phyloP scores from a whole-genome alignment of 164 flowering plant species.

The Brasenia schreberi region DNA sequence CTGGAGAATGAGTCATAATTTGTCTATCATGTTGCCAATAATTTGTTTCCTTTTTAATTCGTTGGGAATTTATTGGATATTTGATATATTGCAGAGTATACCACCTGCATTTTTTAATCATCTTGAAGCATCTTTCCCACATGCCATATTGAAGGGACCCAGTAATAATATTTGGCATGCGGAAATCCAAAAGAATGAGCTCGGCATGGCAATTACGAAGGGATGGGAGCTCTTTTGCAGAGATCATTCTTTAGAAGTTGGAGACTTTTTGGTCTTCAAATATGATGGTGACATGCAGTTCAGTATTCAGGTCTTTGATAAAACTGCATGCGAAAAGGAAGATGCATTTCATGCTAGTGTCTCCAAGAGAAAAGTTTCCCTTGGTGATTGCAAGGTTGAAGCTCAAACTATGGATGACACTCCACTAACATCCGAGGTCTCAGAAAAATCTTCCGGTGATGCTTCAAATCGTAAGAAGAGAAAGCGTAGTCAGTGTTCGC shows the following conservation, averaged over 20 bases:
- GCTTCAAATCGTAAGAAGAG: not conserved
- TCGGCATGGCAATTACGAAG: constrained; percentile 12
- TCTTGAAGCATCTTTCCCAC: constrained; percentile 8
- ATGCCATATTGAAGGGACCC: constrained; percentile 10
- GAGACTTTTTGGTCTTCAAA: constrained; percentile 21
- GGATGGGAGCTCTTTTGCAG: constrained; percentile 23
- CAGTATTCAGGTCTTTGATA: constrained; percentile 14
- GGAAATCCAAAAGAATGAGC: constrained; percentile 6
- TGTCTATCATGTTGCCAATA: too few species aligned
- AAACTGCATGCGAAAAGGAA: constrained; percentile 12
- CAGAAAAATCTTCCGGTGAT: not conserved
- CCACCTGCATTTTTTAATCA: constrained; percentile 18
- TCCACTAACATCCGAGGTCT: not conserved
- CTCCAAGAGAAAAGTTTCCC: not conserved
- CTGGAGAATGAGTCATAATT: too few species aligned
- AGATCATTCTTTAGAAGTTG: constrained; percentile 11
- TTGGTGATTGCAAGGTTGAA: not conserved
- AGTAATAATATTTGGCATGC: constrained; percentile 15
- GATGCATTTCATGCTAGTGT: constrained; percentile 12
- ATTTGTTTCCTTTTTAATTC: too few species aligned
- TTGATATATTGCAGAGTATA: constrained; percentile 13
- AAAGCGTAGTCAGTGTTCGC: not conserved
- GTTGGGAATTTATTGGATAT: too few species aligned
- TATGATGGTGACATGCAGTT: constrained; percentile 21
- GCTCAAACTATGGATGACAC: not conserved